phyloP scores from a whole-genome alignment of 352 stramenopile genomes.

The Globisporangium irregulare region DNA sequence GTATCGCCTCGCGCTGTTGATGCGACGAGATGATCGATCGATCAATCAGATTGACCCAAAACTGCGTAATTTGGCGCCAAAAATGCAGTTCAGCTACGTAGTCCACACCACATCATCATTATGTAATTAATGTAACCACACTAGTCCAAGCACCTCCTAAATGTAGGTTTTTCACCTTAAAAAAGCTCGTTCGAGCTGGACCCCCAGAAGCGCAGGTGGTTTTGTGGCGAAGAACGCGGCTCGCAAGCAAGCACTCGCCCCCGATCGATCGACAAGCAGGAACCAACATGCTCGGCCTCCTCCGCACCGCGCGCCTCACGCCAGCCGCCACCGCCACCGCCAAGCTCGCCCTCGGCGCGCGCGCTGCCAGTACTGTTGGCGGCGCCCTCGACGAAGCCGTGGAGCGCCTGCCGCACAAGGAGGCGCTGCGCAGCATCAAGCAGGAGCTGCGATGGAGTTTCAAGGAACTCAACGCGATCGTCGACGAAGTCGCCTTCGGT shows the following conservation, averaged over 20 bases:
- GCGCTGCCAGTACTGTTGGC: slow-evolving; percentile 64
- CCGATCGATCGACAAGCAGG: not conserved
- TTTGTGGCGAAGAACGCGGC: slow-evolving; percentile 43
- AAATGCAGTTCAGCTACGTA: not conserved
- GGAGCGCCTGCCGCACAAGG: slow-evolving; percentile 77
- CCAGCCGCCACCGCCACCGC: slow-evolving; percentile 20
- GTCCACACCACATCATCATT: not conserved
- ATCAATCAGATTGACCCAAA: not conserved
- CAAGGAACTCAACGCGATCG: slow-evolving; percentile 70
- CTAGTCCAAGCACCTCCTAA: not conserved
- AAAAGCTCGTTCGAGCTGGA: not conserved
- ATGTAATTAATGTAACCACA: not conserved
- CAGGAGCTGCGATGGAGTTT: slow-evolving; percentile 86
- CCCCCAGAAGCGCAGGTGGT: not conserved
- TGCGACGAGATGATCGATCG: not conserved
- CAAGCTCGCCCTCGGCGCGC: slow-evolving; percentile 28
- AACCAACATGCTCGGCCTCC: slow-evolving; percentile 57
- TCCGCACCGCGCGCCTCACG: slow-evolving; percentile 54
- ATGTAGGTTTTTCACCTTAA: not conserved
- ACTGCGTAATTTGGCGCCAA: not conserved
- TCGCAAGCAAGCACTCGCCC: slow-evolving; percentile 20
- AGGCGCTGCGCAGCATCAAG: slow-evolving; percentile 79
- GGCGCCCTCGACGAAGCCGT: slow-evolving; percentile 73
- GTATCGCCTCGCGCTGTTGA: not conserved
- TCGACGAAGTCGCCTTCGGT: slow-evolving; percentile 78